A percentile compares a stretch with the other conserved stretches of the same genome.
Evolutionary conservation across 164 flowering plant genomes (phyloP).

Genomic region (Brasenia schreberi): DNA sequence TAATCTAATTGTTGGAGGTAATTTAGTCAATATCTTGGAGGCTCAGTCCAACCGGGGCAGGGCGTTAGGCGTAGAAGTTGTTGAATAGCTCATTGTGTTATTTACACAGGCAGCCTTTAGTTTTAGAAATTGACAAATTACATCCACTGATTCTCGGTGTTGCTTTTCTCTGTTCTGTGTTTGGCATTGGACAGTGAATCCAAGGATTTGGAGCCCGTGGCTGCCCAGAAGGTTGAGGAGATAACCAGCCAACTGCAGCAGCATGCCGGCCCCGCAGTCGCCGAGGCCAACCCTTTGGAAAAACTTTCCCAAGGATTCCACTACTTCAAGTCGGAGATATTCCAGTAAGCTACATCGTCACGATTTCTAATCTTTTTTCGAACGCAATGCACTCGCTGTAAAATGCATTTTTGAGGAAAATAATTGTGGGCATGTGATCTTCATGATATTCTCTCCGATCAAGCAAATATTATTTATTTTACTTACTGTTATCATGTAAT

Average conservation of each 20-base stretch:
- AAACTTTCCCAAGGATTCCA: slow-evolving; percentile 57
- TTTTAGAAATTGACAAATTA: no score
- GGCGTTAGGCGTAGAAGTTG: neutral
- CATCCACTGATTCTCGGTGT: no score
- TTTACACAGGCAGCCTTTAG: no score
- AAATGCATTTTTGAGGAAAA: no score
- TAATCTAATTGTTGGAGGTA: neutral
- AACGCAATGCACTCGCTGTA: no score
- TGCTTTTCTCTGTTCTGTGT: no score
- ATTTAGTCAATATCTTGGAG: neutral
- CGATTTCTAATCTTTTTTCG: no score
- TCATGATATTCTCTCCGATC: neutral
- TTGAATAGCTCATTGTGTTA: no score
- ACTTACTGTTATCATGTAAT: neutral
- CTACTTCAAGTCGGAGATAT: slow-evolving; percentile 70
- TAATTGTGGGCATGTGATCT: neutral
- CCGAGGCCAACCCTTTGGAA: slow-evolving; percentile 28
- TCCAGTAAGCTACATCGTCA: slow-evolving; percentile 22
- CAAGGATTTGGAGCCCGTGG: slow-evolving; percentile 37
- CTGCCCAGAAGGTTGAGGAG: slow-evolving; percentile 55
- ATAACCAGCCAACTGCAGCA: slow-evolving; percentile 46
- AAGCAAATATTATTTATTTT: neutral
- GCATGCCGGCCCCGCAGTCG: neutral
- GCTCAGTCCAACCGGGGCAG: neutral
- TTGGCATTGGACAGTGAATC: slow-evolving; percentile 32